Evolutionary conservation across 306 rosid species (phyloP), one percentile per base, ranked within the genome.

Genomic region (Dicorynia guianensis): DNA sequence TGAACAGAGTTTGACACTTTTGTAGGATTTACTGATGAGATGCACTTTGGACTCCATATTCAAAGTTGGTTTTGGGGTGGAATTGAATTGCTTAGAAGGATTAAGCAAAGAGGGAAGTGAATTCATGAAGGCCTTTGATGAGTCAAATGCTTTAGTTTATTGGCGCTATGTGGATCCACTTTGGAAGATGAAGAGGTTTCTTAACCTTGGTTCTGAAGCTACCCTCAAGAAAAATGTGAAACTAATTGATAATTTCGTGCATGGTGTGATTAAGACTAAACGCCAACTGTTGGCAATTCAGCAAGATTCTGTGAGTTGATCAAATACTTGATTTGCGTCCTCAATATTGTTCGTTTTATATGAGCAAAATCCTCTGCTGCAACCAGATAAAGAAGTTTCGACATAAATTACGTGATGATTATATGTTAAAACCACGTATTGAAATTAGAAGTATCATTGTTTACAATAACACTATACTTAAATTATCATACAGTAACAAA

Each of bases 41-140:
- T 79, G 84, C 80, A 72, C 94, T 34, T 67, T 93, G 81, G 94
- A 93, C 44, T 88, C 98, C 17, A 93, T 90, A 75, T 87, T 90
- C 91, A 84, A 90, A 82, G 98, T 93, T 71, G 96, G 94, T 59
- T 93, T 93, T 74, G 98, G 98, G 65, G 84, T 88, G n/a, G 94
- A 93, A n/a, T 66, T 90, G 81, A 84, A 90, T 63, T 90, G 93
- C 85, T 64, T 88, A 60, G 96, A 87, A 65, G 89, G 87, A 19
- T 79, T 91, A 77, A 89, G 73, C 65, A 87, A 85, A 76, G 83
- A 84, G 30, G 92, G 89, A 50, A 70, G 0, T 44, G 87, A 71
- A 7, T 93, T 93, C 78, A 84, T 87, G 89, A 85, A 85, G 53
- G 96, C 92, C 25, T 90, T 90, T 52, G 97, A 93, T 73, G 94